A percentile compares a stretch with the other conserved stretches of the same genome.
These are phyloP conservation scores for Alternaria incomplexa DNA, from an alignment of 2,329 filamentous ascomycete species.

Conservation along the genomic window DNA sequence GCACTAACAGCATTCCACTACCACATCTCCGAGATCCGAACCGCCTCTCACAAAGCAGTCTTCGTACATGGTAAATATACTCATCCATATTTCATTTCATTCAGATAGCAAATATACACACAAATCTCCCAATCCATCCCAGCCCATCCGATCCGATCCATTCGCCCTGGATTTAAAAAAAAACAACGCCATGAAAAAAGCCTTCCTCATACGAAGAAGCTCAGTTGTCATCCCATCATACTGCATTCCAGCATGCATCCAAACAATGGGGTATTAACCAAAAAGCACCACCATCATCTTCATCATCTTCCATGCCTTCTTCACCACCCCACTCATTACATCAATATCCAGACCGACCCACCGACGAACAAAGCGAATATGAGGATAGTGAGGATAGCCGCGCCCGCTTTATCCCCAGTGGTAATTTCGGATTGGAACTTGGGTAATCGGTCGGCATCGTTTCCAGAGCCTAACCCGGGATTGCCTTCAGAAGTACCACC, in stretches of 20 bases:
- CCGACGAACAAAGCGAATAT: conserved; percentile 14
- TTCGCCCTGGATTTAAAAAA: not conserved
- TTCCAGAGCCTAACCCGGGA: conserved; percentile 46
- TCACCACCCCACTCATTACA: not conserved
- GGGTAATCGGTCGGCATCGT: conserved; percentile 24
- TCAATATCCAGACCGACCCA: conserved; percentile 4
- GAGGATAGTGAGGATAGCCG: conserved; percentile 51
- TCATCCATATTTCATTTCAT: not conserved
- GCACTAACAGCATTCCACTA: too few species aligned
- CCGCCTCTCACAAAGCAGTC: too few species aligned
- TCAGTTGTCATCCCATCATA: not conserved
- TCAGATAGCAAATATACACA: not conserved
- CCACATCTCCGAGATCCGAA: too few species aligned
- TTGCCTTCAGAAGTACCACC: conserved; percentile 60
- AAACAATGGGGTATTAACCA: not conserved
- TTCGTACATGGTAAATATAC: too few species aligned
- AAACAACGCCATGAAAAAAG: not conserved
- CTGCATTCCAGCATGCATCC: not conserved
- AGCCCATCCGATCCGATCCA: not conserved
- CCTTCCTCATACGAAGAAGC: not conserved
- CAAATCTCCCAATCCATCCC: not conserved
- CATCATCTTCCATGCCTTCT: too few species aligned
- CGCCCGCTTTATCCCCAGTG: conserved; percentile 51
- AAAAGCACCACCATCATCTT: not conserved
- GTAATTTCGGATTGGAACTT: conserved; percentile 33